Evolutionary conservation across 805 yeast genomes (phyloP).

Genomic region (Jamesozyma lodderae): DNA sequence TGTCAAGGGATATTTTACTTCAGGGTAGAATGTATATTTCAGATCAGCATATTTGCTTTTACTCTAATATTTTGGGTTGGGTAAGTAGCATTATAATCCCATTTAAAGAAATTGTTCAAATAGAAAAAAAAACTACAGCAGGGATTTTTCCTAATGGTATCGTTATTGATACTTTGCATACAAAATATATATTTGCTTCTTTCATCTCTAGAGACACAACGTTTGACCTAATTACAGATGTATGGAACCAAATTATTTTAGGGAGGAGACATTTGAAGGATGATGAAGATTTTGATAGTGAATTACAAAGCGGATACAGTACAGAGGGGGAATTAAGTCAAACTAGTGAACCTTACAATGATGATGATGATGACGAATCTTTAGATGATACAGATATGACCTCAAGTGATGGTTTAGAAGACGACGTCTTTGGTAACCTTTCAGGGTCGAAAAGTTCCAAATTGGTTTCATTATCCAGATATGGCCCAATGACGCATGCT

Average conservation of each 20-base stretch:
- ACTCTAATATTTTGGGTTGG: conserved; percentile 62
- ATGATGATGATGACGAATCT: conserved; percentile 24
- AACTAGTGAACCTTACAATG: conserved; percentile 23
- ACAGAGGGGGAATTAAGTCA: conserved; percentile 10
- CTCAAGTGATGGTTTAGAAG: conserved; percentile 11
- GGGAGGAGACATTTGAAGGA: conserved; percentile 46
- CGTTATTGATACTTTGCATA: conserved; percentile 54
- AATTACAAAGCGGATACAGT: conserved; percentile 10
- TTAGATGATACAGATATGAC: conserved; percentile 21
- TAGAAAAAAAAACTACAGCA: conserved; percentile 60
- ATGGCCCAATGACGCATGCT: conserved; percentile 39
- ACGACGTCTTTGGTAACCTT: conserved; percentile 11
- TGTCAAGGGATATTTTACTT: conserved; percentile 55
- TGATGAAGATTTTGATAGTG: conserved; percentile 25
- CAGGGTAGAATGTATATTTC: conserved; percentile 64
- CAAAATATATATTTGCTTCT: conserved; percentile 56
- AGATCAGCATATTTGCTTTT: conserved; percentile 50
- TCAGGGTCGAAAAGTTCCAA: not conserved
- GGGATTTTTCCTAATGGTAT: conserved; percentile 66
- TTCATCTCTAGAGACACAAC: conserved; percentile 53
- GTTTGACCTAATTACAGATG: conserved; percentile 44
- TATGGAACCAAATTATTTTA: conserved; percentile 55
- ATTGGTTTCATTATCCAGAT: not conserved
- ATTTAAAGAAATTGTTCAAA: conserved; percentile 52
- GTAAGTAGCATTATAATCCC: conserved; percentile 54